Evolutionary conservation across 495 filamentous ascomycete species (phyloP), one percentile per base, ranked within the genome.

Genomic region (Platismatia glauca): DNA sequence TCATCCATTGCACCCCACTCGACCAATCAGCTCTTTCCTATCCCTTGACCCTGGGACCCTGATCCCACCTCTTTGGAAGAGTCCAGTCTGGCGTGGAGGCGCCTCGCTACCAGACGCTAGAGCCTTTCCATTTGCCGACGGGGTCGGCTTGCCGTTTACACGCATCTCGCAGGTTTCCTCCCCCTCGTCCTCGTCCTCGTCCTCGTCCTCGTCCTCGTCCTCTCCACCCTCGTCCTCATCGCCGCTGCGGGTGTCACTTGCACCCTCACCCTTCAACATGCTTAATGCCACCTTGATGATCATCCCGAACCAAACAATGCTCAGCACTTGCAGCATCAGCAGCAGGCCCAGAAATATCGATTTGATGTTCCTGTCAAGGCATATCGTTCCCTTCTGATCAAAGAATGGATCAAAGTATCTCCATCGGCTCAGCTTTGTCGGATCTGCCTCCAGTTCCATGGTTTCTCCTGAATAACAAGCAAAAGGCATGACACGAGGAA

Each of bases 241-340:
- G 65, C 96, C 92, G 71, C 89, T 95, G 57, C 93, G 85, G 35
- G 82, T 80, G 68, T 97, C 93, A 59, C 95, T 93, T 31, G 93
- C 91, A 34, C 82, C 79, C n/a, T 82, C 81, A 33, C 90, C 91
- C 55, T 77, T 82, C 22, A 97, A 67, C 3, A 96, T 89, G 37
- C 83, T 84, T 58, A 84, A 76, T 24, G 90, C 92, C 1, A 97
- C 89, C 33, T 82, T 81, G 34, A 90, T 69, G 69, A 97, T 95
- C 85, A 96, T 87, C 67, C 76, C 81, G 71, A 97, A 95, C 93
- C 93, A 97, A 67, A 93, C 78, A 38, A 96, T 76, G 22, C 88
- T 89, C 37, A 97, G 77, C 12, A 79, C 76, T 72, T 97, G 90
- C n/a, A 97, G 75, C 43, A 84, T 81, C 20, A 95, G 76, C 20